Percentiles rank a stretch among this genome's conserved stretches.
Evolutionary conservation across 2,329 filamentous ascomycete genomes (phyloP).

Genomic region (Alternaria sp.): DNA sequence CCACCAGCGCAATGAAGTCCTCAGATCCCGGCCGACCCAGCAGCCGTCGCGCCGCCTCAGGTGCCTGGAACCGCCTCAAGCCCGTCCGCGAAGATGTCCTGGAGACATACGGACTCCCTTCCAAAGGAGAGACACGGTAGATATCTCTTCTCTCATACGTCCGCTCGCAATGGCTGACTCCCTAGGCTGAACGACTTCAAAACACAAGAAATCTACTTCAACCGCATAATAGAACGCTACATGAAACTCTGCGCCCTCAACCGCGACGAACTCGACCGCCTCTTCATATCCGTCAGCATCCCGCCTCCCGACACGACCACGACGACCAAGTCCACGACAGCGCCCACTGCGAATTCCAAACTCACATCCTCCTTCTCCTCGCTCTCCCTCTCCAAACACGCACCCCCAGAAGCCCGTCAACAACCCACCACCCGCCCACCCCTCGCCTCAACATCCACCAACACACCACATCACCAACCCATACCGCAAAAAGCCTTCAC

Average conservation of each 20-base stretch:
- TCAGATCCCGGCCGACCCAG: constrained; percentile 42
- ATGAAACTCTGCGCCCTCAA: constrained; percentile 85
- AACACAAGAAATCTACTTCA: constrained; percentile 84
- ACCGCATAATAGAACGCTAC: constrained; percentile 85
- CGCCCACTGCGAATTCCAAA: constrained; percentile 4
- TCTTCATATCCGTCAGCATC: constrained; percentile 70
- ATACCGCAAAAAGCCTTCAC: constrained; percentile 34
- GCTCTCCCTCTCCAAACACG: constrained; percentile 28
- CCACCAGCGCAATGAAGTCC: constrained; percentile 32
- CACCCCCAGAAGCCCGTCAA: constrained; percentile 9
- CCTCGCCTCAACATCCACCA: background rate
- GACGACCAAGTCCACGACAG: constrained; percentile 2
- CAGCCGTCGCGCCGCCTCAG: constrained; percentile 47
- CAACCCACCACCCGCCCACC: background rate
- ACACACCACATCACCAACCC: constrained; percentile 25
- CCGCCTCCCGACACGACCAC: background rate
- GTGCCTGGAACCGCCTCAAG: constrained; percentile 62
- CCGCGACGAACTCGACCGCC: constrained; percentile 73
- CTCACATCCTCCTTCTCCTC: constrained; percentile 21
- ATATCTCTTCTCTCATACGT: background rate
- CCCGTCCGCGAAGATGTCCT: constrained; percentile 77
- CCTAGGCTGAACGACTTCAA: constrained; percentile 65
- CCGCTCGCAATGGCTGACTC: background rate
- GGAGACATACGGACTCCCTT: constrained; percentile 82
- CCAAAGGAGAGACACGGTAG: constrained; percentile 88